Conservation (phyloP, 2,329 filamentous ascomycete species). For the Ophiocordyceps camponoti-floridani region DNA sequence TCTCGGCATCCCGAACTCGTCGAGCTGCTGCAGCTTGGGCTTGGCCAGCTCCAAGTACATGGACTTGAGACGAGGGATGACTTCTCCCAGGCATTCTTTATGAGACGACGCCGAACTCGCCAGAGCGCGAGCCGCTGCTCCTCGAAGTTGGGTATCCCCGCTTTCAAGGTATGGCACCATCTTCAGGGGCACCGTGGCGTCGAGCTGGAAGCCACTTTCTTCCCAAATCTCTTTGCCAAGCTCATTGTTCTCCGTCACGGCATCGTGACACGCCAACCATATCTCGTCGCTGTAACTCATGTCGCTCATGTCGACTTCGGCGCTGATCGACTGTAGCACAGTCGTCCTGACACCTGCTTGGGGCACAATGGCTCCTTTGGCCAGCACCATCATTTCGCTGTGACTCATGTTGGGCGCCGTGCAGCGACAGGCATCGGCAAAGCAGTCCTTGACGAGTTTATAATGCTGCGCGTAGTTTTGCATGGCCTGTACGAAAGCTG, state of each 20-base stretch:
- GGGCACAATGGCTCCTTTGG: slow-evolving; percentile 61
- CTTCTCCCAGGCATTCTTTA: slow-evolving; percentile 36
- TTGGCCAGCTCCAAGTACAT: slow-evolving; percentile 68
- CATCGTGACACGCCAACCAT: slow-evolving; percentile 86
- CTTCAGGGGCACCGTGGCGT: slow-evolving; percentile 42
- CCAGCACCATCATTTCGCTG: slow-evolving; percentile 58
- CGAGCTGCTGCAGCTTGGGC: slow-evolving; percentile 64
- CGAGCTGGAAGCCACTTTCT: slow-evolving; percentile 64
- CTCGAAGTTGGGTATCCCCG: slow-evolving; percentile 63
- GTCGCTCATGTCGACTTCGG: slow-evolving; percentile 83
- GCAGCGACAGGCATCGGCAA: slow-evolving; percentile 70
- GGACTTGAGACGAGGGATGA: slow-evolving; percentile 47
- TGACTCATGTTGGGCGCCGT: slow-evolving; percentile 64
- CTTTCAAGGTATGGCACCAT: slow-evolving; percentile 67
- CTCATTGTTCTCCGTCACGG: slow-evolving; percentile 70
- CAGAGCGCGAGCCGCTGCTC: slow-evolving; percentile 66
- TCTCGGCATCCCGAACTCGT: slow-evolving; percentile 86
- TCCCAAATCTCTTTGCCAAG: slow-evolving; percentile 85
- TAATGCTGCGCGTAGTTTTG: slow-evolving; percentile 84
- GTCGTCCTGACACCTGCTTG: slow-evolving; percentile 68
- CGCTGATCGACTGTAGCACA: slow-evolving; percentile 74
- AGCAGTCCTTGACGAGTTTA: slow-evolving; percentile 83
- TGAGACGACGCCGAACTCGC: slow-evolving; percentile 53
- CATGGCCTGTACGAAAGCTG: slow-evolving; percentile 63
- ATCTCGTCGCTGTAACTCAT: slow-evolving; percentile 75